Evolutionary conservation across 257 asterid genomes (phyloP), one percentile per base, ranked within the genome.

Genomic region (Solanum tacnaense): DNA sequence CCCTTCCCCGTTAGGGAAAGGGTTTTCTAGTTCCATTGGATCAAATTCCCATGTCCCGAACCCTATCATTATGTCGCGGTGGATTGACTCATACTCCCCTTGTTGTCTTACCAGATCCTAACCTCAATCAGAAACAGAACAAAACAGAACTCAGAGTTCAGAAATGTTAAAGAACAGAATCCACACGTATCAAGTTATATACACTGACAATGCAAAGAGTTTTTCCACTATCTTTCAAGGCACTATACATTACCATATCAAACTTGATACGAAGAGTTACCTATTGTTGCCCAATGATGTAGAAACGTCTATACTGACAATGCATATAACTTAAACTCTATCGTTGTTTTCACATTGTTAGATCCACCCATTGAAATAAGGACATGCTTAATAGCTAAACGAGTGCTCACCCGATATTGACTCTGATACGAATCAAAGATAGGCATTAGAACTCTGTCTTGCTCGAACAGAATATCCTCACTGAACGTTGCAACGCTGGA

Each of bases 21-120:
- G 95, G 82, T 94, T 94, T 86, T 94, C 86, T 89, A 95, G 86
- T 73, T 94, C 96, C 87, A 86, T 88, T 0, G 99, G 99, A 88
- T 90, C 93, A 70, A 96, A 96, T 41, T 95, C 99, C 98, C 98
- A 96, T 21, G 84, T 92, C 87, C 99, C 98, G 29, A 94, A 96
- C 18, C 96, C 96, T 85, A 95, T 41, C 52, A 89, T 93, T 90
- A 91, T 1, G 90, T 96, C 99, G 16, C 98, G 95, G 83, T 92
- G 94, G 86, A 93, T 85, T 13, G 98, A 92, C 91, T 92, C 98
- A 34, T 78, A 93, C 36, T 93, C 97, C 12, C 99, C 99, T 92
- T 96, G 98, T 18, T 95, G 98, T 68, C 93, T 92, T 87, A 52
- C 62, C 3, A 52, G 9, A 20, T 52, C 62, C 62, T 92, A 94